Conservation (phyloP, 202 grass and related monocot species). For the Setaria italica region DNA sequence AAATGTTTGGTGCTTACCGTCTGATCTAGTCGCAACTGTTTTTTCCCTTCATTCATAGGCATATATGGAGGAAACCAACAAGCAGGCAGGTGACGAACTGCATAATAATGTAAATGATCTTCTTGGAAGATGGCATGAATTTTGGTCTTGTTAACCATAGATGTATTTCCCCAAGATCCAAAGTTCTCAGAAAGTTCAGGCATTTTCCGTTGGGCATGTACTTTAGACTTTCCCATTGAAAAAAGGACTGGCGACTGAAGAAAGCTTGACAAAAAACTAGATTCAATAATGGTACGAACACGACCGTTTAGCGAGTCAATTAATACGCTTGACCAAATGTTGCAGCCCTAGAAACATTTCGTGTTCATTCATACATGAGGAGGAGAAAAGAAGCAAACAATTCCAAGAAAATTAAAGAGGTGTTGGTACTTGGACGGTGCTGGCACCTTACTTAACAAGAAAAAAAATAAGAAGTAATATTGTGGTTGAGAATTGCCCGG, state of each 20-base stretch:
- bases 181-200: background rate
- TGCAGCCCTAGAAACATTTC: background rate
- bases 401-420: background rate
- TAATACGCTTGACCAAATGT: constrained; percentile 15
- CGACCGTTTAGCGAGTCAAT: background rate
- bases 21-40: background rate
- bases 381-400: background rate
- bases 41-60: background rate
- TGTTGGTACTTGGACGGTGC: background rate
- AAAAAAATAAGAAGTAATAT: background rate
- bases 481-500: background rate
- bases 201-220: background rate
- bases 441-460: background rate
- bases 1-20: background rate
- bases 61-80: background rate
- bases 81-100: background rate
- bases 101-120: background rate
- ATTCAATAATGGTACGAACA: background rate
- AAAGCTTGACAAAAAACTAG: background rate
- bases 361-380: background rate
- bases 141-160: background rate
- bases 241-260: constrained; percentile 8
- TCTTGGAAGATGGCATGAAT: background rate
- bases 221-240: constrained; percentile 5
- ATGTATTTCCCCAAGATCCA: background rate